A percentile compares a stretch with the other conserved stretches of the same genome.
These are phyloP conservation scores for Chaetomium cochliodes DNA, from an alignment of 495 filamentous ascomycete genomes.

Conservation along the genomic window DNA sequence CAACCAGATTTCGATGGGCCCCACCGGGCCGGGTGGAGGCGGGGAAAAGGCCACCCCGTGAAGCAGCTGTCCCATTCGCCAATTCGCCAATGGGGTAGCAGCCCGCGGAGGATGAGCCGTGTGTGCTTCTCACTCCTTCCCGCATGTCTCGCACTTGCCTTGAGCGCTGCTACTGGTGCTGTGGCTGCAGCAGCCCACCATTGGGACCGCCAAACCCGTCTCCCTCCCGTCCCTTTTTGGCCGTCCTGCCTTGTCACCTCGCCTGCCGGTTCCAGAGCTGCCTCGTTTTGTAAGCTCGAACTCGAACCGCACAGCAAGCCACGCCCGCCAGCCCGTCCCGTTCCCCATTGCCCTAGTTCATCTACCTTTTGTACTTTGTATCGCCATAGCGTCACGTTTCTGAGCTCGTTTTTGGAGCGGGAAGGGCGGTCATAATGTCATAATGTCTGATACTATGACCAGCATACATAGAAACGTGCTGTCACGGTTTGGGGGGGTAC, in stretches of 20 bases:
- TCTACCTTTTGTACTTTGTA: slow-evolving; percentile 5
- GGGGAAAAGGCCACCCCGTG: neutral
- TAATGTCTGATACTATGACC: slow-evolving; percentile 1
- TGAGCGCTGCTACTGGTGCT: neutral
- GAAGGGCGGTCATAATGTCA: slow-evolving; percentile 10
- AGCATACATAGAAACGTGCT: neutral
- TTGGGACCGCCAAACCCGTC: slow-evolving; percentile 11
- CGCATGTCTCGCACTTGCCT: slow-evolving; percentile 5
- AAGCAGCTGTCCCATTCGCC: slow-evolving; percentile 17
- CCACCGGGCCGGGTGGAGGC: slow-evolving; percentile 30
- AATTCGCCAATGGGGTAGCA: slow-evolving; percentile 24
- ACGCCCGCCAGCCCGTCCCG: slow-evolving; percentile 18
- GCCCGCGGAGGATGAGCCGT: slow-evolving; percentile 22
- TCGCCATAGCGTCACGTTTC: slow-evolving; percentile 13
- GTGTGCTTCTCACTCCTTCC: slow-evolving; percentile 19
- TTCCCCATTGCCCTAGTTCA: slow-evolving; percentile 18
- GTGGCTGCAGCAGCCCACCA: neutral
- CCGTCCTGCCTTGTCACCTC: slow-evolving; percentile 8
- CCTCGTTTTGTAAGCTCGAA: neutral
- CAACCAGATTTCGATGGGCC: slow-evolving; percentile 32
- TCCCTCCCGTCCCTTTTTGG: slow-evolving; percentile 15
- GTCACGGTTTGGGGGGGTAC: neutral
- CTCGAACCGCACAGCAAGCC: slow-evolving; percentile 12
- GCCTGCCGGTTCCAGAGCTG: neutral
- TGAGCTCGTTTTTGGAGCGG: slow-evolving; percentile 8